Evolutionary conservation across 2,329 filamentous ascomycete species (phyloP), one percentile per base, ranked within the genome.

Genomic region (Colletotrichum sp.): DNA sequence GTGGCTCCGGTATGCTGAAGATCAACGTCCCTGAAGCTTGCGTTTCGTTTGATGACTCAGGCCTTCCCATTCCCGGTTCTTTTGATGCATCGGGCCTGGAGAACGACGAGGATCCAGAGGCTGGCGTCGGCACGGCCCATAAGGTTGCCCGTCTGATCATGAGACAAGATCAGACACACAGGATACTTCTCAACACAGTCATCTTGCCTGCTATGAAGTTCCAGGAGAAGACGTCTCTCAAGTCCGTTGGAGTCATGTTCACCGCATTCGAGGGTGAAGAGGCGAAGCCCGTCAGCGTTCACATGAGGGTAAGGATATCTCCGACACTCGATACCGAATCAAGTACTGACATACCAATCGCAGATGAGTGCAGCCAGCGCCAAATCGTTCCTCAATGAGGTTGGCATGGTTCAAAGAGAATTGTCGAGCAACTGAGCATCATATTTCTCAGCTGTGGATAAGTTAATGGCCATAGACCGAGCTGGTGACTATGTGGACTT

Each of bases 141-240:
- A 89, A 90, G 78, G 87, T 91, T 72, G 90, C 93, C 28, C 94
- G 96, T 57, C 91, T 99, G 78, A 91, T 99, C 77, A 96, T 98
- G 92, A 93, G 96, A 21, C 95, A 98, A 79, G 96, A 98, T 81
- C 95, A 96, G 76, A 97, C 95, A 1, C 93, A 96, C 80, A 92
- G 95, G 26, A 92, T 99, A 70, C 93, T 98, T 77, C 88, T 99
- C 67, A 99, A 99, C 85, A 95, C 94, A 2, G 92, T 93, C 1
- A 89, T 99, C 75, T 91, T 95, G 75, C 93, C 94, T 73, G 91
- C 93, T 7, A 94, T 98, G 90, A 92, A 92, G 60, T 95, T 98
- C 81, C 93, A 95, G 76, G 92, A 96, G 67, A 94, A 94, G 80
- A 93, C 95, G 34, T 92, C 91, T 57, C 90, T 94, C 77, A 95